These are phyloP conservation scores for Paradendryphiella salina DNA, from an alignment of 2,329 filamentous ascomycete species.

Conservation along the genomic window DNA sequence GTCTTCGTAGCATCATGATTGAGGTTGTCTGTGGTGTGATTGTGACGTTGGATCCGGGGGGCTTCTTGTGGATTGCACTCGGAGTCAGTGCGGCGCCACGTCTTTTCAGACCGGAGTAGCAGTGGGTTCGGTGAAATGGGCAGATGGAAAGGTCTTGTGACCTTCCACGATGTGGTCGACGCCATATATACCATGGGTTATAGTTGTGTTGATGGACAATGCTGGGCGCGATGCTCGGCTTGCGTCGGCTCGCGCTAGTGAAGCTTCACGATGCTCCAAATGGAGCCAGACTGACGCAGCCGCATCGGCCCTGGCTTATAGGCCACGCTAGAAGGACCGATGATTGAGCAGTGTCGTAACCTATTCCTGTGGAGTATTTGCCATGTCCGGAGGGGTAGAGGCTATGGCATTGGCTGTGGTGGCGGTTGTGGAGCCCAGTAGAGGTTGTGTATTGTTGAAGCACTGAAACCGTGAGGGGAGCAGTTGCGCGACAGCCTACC, in stretches of 20 bases:
- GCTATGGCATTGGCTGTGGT: neutral
- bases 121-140: conserved; percentile 1
- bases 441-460: neutral
- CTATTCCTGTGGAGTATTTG: neutral
- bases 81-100: conserved; percentile 1
- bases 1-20: conserved; percentile 29
- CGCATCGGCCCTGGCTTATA: conserved; percentile 10
- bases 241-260: conserved; percentile 32
- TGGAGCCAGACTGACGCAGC: conserved; percentile 21
- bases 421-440: neutral
- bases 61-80: conserved; percentile 4
- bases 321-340: neutral
- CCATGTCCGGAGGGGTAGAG: neutral
- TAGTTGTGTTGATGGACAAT: conserved; percentile 18
- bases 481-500: too few species aligned
- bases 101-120: neutral
- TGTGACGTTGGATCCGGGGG: conserved; percentile 1
- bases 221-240: conserved; percentile 31
- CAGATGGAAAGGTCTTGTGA: conserved; percentile 19
- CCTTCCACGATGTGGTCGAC: conserved; percentile 12
- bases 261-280: conserved; percentile 11
- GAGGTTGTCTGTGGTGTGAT: conserved; percentile 2
- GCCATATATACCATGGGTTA: conserved; percentile 30
- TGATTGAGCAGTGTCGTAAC: conserved; percentile 17
- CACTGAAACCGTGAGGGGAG: neutral